Evolutionary conservation across 1,284 basidiomycete species (phyloP), one percentile per base, ranked within the genome.

Genomic region (Mycena citricolor): DNA sequence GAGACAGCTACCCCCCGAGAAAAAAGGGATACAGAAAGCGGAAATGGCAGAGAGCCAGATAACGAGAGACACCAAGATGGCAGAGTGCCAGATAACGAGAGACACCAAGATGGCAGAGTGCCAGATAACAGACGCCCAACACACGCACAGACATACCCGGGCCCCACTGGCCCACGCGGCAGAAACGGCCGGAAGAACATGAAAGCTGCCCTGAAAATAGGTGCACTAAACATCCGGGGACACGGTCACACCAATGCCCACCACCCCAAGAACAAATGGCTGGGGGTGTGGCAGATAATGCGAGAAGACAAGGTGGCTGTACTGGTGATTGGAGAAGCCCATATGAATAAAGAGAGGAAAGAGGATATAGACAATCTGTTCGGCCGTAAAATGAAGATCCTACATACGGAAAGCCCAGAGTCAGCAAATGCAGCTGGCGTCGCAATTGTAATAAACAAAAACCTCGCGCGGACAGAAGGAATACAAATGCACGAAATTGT

Each of bases 181-280:
- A n/a, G n/a, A n/a, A n/a, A n/a, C n/a, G n/a, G n/a, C n/a, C n/a
- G n/a, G 8, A 25, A 12, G 8, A 33, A 11, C 8, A 38, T 4
- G 34, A 32, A 32, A 7, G 31, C 31, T 4, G 13, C 28, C 3
- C 10, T 47, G 3, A 42, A 39, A 21, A 20, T 47, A 13, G 26
- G 32, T 0, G 39, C 26, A 4, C 28, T 47, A 14, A 47, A 47
- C n/a, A 47, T 47, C 1, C 14, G 26, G n/a, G 45, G 33, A 3
- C 4, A 28, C 3, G 45, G 45, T 0, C 30, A 41, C 16, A 16
- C 32, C 4, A 41, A 33, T 12, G 26, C 16, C 5, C n/a, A n/a
- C n/a, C 26, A 34, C 11, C 16, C 36, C 1, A 39, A 42, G 3
- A 42, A 42, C 12, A 47, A 47, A 26, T 47, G 45, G 45, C 25